Base-by-base conservation (phyloP, 2,329 filamentous ascomycete genomes). In the Cladosporium sp. region DNA sequence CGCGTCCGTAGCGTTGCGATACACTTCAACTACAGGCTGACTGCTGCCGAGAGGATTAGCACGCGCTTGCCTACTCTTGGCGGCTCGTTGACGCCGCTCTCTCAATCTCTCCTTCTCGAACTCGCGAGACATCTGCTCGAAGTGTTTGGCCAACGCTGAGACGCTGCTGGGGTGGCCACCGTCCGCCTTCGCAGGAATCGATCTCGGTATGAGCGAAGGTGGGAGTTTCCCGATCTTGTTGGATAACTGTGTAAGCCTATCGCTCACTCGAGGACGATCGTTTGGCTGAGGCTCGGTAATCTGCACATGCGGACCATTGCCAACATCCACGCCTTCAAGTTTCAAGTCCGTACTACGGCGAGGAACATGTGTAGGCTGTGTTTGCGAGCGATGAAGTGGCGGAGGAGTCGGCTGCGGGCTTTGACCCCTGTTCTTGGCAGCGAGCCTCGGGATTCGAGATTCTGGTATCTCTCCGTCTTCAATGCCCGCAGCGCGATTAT, bases 21-120 rank as follows among this genome's bases (percentile, higher is more conserved):
- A 99, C 10, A 99, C 93, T 77, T 98, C 92, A 18, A 99, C 93
- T 67, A 96, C 94, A 7, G 95, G 93, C 73, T 93, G 95, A n/a
- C 94, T 96, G 21, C 92, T 93, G 48, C 93, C 92, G 69, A 95
- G 87, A 23, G 95, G 94, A 75, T 94, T 94, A 0, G 92, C 92
- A 67, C 93, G 87, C 16, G 92, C 91, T 76, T 88, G 86, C 51
- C 87, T 85, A 74, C 90, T 88, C 73, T 89, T 92, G 54, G 91
- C 91, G 28, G 92, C 91, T 66, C 92, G 84, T 76, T 93, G 90
- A 72, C 89, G 90, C 69, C 91, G 88, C 76, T 98, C 94, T 58
- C 91, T 89, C 70, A 96, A 86, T 53, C 95, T 87, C 78, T 99
- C 94, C 72, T 94, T 96, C 75, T 97, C 93, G 70, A 99, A 99